Evolutionary conservation across 2,329 filamentous ascomycete genomes (phyloP), one percentile per base, ranked within the genome.

Genomic region (Stemphylium vesicarium): DNA sequence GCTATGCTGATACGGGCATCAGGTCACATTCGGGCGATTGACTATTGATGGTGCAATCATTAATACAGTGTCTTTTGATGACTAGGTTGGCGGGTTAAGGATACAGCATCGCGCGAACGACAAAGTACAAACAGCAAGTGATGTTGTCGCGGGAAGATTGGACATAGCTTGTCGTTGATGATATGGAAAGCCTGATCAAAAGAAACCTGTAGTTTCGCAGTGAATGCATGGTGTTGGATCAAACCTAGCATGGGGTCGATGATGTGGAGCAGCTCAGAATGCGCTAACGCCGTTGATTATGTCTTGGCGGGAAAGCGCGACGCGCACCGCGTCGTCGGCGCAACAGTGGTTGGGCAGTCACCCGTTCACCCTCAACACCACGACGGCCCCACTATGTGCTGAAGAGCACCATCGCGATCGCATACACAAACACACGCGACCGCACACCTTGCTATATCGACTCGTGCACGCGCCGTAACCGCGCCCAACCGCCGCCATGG

Each of bases 401-500:
- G 56, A 63, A 33, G 41, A 50, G 33, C 31, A 20, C 50, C 18
- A 37, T 52, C 29, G 49, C 51, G 43, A 66, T 62, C 60, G 59
- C 60, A 53, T 35, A 41, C 4, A 46, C 35, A 8, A 22, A 13
- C 8, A 47, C 16, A 33, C 48, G 48, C 48, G 48, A 35, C 48
- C 48, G 48, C 31, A 15, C 20, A 15, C n/a, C n/a, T 15, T 32
- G n/a, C 10, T 20, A 15, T 12, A 29, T 11, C 16, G 3, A 18
- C 22, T 32, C n/a, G 22, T 20, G 8, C 31, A 32, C 32, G 38
- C 43, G 18, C 35, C 32, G 31, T 15, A 50, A 40, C 24, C 44
- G 58, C 50, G 54, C 52, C 10, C 40, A 43, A 38, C 60, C 65
- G 61, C 58, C 59, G 56, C 51, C 16, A 75, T 75, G 72, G 71